Evolutionary conservation across 2,329 filamentous ascomycete genomes (phyloP).

Genomic region (Calonectria fujianensis): DNA sequence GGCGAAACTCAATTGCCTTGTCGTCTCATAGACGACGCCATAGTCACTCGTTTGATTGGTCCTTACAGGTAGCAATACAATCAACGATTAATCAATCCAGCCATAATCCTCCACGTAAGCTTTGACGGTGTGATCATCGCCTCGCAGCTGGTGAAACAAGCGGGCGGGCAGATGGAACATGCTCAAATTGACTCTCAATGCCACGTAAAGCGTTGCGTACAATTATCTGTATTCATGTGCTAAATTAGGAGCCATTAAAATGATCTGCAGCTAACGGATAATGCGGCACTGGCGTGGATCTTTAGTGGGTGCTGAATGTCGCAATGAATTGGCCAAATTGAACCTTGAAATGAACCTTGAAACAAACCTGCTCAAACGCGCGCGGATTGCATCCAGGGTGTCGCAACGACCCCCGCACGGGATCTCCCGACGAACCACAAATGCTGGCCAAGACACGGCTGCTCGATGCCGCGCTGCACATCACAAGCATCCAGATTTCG

Average conservation of each 20-base stretch:
- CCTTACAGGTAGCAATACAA: background rate
- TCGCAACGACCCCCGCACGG: background rate
- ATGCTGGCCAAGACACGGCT: background rate
- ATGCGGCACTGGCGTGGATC: background rate
- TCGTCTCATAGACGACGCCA: background rate
- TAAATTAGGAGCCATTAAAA: background rate
- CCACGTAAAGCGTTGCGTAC: background rate
- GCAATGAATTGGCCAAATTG: no score
- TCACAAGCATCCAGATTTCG: background rate
- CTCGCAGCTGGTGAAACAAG: background rate
- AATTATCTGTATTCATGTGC: background rate
- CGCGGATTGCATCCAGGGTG: background rate
- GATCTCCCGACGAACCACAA: background rate
- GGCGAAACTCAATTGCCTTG: background rate
- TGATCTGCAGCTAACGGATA: background rate
- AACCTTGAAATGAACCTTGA: background rate
- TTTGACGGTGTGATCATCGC: background rate
- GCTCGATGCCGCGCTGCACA: background rate
- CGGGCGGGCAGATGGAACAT: background rate
- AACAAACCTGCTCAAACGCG: slow-evolving; percentile 12
- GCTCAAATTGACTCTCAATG: slow-evolving; percentile 7
- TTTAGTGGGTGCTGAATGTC: background rate
- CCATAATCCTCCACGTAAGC: no score
- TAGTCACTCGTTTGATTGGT: background rate
- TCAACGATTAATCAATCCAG: background rate